These are phyloP conservation scores for Fragaria vesca DNA, from an alignment of 306 rosid genomes.

Conservation along the genomic window DNA sequence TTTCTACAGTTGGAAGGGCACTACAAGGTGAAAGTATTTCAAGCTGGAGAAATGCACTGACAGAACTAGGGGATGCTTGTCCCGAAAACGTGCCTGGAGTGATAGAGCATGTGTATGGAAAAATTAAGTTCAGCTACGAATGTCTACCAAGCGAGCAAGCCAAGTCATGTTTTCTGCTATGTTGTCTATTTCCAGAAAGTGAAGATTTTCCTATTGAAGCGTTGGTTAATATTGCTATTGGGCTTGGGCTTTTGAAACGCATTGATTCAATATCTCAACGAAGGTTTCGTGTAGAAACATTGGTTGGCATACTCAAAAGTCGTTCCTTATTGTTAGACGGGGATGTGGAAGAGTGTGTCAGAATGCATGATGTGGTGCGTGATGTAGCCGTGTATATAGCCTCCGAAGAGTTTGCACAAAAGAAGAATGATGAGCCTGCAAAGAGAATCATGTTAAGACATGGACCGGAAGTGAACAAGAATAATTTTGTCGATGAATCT, in stretches of 20 bases:
- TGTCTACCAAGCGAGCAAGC: conserved; percentile 21
- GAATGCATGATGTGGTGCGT: conserved; percentile 19
- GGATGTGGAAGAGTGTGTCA: rapidly evolving
- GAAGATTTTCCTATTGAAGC: background rate
- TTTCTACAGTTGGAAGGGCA: conserved; percentile 24
- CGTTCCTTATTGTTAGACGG: background rate
- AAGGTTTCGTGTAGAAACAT: background rate
- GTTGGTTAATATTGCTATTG: background rate
- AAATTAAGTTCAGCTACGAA: conserved; percentile 20
- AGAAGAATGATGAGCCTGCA: too few relatives aligned
- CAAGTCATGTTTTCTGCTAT: conserved; percentile 24
- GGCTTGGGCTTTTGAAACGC: conserved; percentile 7
- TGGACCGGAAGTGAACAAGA: too few relatives aligned
- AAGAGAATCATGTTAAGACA: too few relatives aligned
- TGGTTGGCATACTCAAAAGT: background rate
- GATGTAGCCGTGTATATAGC: conserved; percentile 3
- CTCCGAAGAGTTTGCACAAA: too few relatives aligned
- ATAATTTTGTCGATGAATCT: too few relatives aligned
- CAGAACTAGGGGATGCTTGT: conserved; percentile 14
- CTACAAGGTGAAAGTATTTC: conserved; percentile 29
- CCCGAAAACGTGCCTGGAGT: background rate
- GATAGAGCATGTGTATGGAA: background rate
- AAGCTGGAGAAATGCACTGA: conserved; percentile 40
- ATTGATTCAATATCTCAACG: background rate
- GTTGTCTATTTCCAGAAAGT: conserved; percentile 4